These are phyloP conservation scores for Pseudonitzschia delicatissima DNA, from an alignment of 108 stramenopile species.

Conservation along the genomic window DNA sequence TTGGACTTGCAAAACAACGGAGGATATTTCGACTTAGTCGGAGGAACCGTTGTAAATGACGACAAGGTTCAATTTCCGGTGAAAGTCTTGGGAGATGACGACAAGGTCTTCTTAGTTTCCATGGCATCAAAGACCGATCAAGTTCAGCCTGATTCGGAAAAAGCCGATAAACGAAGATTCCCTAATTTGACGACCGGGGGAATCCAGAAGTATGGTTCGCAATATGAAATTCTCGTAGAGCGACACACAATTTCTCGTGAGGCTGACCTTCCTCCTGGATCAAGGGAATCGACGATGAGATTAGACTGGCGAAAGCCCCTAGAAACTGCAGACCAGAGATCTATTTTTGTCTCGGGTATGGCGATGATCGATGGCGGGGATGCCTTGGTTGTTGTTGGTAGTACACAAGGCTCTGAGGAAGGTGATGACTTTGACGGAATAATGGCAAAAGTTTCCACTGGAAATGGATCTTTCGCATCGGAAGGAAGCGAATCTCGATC, in stretches of 20 bases:
- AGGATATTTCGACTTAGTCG: constrained; percentile 12
- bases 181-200: constrained; percentile 38
- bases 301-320: constrained; percentile 31
- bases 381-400: constrained; percentile 28
- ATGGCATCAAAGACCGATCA: constrained; percentile 21
- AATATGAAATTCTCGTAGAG: constrained; percentile 30
- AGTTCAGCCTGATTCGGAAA: constrained; percentile 18
- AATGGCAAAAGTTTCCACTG: constrained; percentile 26
- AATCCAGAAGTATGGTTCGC: constrained; percentile 28
- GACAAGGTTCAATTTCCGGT: constrained; percentile 24
- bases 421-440: constrained; percentile 30
- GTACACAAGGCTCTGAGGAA: constrained; percentile 7
- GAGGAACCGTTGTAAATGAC: constrained; percentile 18
- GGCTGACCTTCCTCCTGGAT: neutral
- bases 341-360: constrained; percentile 34
- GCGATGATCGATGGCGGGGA: neutral
- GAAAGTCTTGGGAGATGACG: constrained; percentile 8
- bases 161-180: constrained; percentile 8
- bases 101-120: constrained; percentile 21
- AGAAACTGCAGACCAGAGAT: constrained; percentile 21
- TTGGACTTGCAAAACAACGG: constrained; percentile 14
- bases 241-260: constrained; percentile 8
- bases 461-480: constrained; percentile 5
- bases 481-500: constrained; percentile 6
- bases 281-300: constrained; percentile 5